A percentile compares a stretch with the other conserved stretches of the same genome.
Evolutionary conservation across 164 flowering plant species (phyloP).

Genomic region (Magnolia changhungtana): DNA sequence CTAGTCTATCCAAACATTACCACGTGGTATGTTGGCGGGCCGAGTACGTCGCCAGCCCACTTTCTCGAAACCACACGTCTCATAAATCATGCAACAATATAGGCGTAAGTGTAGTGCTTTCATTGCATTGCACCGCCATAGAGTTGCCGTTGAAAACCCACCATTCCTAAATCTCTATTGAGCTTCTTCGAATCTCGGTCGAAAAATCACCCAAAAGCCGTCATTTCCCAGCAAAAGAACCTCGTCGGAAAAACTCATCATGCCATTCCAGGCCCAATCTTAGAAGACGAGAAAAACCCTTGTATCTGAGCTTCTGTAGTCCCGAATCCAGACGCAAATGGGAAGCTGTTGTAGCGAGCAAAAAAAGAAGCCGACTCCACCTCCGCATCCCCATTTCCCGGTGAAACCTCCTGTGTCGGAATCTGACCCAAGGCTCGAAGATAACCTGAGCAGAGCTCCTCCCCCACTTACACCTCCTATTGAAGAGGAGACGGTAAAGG

Average conservation of each 20-base stretch:
- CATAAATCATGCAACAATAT: too few relatives aligned
- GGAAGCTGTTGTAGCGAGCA: slow-evolving; percentile 41
- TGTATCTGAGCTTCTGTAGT: not conserved
- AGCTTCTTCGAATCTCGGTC: not conserved
- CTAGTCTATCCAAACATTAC: too few relatives aligned
- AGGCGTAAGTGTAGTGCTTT: too few relatives aligned
- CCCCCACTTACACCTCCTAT: not conserved
- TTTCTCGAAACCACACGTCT: too few relatives aligned
- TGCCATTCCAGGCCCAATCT: not conserved
- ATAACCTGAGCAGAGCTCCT: slow-evolving; percentile 24
- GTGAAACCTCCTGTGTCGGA: not conserved
- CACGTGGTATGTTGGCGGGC: too few relatives aligned
- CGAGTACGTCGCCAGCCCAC: too few relatives aligned
- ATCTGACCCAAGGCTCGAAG: too few relatives aligned
- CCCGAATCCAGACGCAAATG: slow-evolving; percentile 18
- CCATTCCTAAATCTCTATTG: not conserved
- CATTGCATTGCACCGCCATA: too few relatives aligned
- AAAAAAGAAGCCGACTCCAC: not conserved
- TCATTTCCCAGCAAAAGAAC: too few relatives aligned
- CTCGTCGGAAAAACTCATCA: not conserved
- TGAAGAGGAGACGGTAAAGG: too few relatives aligned
- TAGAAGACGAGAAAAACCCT: not conserved
- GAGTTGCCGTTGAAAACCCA: too few relatives aligned
- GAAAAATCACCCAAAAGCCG: too few relatives aligned
- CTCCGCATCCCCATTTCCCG: not conserved